Evolutionary conservation across 305 asterid genomes (phyloP), one percentile per base, ranked within the genome.

Genomic region (Fraxinus baroniana): DNA sequence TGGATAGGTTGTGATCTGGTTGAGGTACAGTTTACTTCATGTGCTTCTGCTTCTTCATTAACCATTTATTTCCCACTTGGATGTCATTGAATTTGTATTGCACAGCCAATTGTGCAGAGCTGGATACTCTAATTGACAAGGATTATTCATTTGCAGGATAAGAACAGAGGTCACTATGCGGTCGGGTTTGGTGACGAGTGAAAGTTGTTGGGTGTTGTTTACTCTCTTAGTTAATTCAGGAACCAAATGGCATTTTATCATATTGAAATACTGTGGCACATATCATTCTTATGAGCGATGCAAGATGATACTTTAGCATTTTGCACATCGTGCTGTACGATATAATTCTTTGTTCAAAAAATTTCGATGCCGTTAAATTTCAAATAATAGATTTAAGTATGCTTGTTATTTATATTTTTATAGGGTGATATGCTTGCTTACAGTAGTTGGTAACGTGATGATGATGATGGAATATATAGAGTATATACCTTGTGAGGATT

Each of bases 101-200:
- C n/a, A 12, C 60, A 13, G 60, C 62, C 5, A 52, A 52, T 52
- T 13, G 62, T 3, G 52, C 62, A 49, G 20, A 39, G 49, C 3
- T 10, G 17, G 17, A 0, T 6, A 17, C 33, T 37, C 33, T 32
- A 37, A 37, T 78, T n/a, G 24, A 60, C 28, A 0, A 49, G 37
- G 36, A 2, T 24, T 26, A 46, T 18, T 3, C 1, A 64, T 4
- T 0, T 80, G 88, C 85, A 89, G 92, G 90, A 74, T 60, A 85
- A 82, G 62, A 88, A 90, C 15, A 60, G 85, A 2, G 91, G 89
- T 9, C 87, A 80, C 77, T 90, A 86, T 72, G 79, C 90, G 28
- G 81, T 77, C 77, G 90, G 78, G 64, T 81, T 79, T 22, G 82
- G 74, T 6, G 86, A 87, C 18, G 84, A 76, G 32, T 88, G 55